Evolutionary conservation across 225 moss, liverwort and hornwort genomes (phyloP).

Genomic region (Marchantia paleacea): DNA sequence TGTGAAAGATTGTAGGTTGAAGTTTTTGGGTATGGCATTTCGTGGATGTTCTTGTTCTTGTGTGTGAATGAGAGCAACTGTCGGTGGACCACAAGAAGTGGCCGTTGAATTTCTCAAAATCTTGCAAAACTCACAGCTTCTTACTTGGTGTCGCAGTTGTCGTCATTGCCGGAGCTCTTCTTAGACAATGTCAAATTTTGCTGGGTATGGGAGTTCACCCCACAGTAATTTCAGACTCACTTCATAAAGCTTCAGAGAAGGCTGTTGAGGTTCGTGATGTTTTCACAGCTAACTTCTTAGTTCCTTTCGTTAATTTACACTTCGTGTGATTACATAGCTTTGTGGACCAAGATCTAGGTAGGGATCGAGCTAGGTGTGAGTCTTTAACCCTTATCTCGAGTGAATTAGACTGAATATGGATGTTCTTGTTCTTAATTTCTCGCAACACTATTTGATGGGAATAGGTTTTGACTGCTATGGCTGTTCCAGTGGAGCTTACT

Average conservation of each 20-base stretch:
- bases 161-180: constrained; percentile 86
- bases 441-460: neutral
- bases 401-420: neutral
- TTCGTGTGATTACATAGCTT: neutral
- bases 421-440: neutral
- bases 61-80: neutral
- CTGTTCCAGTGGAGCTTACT: constrained; percentile 81
- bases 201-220: constrained; percentile 94
- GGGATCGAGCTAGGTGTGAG: neutral
- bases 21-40: neutral
- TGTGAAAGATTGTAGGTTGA: neutral
- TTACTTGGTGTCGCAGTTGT: constrained; percentile 57
- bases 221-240: constrained; percentile 85
- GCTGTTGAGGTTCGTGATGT: constrained; percentile 70
- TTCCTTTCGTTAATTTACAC: neutral
- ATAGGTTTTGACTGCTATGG: constrained; percentile 82
- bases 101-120: no score
- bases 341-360: neutral
- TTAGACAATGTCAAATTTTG: constrained; percentile 81
- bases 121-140: no score
- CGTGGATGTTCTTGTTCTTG: neutral
- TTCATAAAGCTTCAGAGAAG: constrained; percentile 85
- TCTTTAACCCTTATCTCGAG: neutral
- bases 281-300: neutral
- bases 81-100: neutral